Evolutionary conservation across 2,329 filamentous ascomycete species (phyloP).

Genomic region (Periconia digitata): DNA sequence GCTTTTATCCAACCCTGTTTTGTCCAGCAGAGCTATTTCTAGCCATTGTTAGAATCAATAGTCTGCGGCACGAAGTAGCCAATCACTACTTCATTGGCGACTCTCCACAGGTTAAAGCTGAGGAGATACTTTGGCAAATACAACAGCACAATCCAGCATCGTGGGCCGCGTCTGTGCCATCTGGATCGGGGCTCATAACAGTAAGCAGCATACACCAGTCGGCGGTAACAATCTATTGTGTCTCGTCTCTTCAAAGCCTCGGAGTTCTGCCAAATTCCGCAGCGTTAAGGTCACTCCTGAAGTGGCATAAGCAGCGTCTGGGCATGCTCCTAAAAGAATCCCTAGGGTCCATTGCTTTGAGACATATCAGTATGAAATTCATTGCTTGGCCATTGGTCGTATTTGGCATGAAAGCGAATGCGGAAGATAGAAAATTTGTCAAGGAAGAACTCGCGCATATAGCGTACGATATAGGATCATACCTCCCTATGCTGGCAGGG

Average conservation of each 20-base stretch:
- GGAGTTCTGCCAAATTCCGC: background rate
- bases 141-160: background rate
- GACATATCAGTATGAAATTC: background rate
- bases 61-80: background rate
- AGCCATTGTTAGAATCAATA: background rate
- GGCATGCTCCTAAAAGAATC: constrained; percentile 1
- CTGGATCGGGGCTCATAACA: background rate
- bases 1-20: background rate
- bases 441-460: background rate
- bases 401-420: background rate
- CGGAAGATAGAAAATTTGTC: background rate
- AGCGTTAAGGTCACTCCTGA: background rate
- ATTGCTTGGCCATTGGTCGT: background rate
- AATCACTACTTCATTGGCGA: background rate
- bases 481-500: background rate
- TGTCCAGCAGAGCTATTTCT: background rate
- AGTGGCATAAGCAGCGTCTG: background rate
- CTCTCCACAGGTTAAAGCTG: background rate
- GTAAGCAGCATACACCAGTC: background rate
- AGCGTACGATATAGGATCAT: background rate
- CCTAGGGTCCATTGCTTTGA: background rate
- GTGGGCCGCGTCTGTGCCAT: background rate
- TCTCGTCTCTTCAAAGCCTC: background rate
- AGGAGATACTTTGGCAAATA: background rate
- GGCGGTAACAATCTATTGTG: background rate